These are phyloP conservation scores for Rachicladosporium sp. DNA, from an alignment of 2,329 filamentous ascomycete species.

Conservation along the genomic window DNA sequence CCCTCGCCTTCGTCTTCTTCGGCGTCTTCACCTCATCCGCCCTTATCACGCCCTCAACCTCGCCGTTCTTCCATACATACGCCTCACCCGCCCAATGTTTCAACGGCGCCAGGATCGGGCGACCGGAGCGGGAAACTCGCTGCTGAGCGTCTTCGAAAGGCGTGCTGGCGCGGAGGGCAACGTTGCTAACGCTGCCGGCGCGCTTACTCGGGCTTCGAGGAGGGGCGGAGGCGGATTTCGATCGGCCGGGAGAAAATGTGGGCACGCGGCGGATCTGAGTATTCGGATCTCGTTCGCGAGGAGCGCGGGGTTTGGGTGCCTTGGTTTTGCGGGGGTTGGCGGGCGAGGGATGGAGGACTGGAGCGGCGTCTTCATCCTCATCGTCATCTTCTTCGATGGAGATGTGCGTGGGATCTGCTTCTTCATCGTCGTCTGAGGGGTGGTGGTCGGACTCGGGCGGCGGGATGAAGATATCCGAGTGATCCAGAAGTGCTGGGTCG, in stretches of 20 bases:
- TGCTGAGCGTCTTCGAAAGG: slow-evolving; percentile 38
- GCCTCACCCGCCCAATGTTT: slow-evolving; percentile 81
- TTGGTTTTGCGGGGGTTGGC: slow-evolving; percentile 1
- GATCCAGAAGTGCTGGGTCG: slow-evolving; percentile 9
- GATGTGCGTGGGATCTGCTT: neutral
- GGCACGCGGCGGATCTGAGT: slow-evolving; percentile 8
- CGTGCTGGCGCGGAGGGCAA: slow-evolving; percentile 25
- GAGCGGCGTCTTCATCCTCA: slow-evolving; percentile 1
- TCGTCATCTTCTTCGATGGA: neutral
- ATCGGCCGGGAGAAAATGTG: slow-evolving; percentile 9
- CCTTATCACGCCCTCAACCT: slow-evolving; percentile 66
- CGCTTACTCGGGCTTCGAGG: slow-evolving; percentile 6
- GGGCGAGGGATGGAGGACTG: neutral
- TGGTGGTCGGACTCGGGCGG: neutral
- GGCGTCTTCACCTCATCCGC: slow-evolving; percentile 46
- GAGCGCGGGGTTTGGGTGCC: slow-evolving; percentile 7
- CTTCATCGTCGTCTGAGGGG: neutral
- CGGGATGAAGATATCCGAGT: slow-evolving; percentile 7
- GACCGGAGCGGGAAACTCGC: slow-evolving; percentile 61
- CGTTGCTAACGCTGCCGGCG: slow-evolving; percentile 18
- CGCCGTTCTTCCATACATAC: slow-evolving; percentile 54
- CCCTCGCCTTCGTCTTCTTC: slow-evolving; percentile 23
- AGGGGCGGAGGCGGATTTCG: no score
- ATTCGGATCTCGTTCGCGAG: slow-evolving; percentile 13
- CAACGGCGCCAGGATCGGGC: slow-evolving; percentile 65